Percentiles rank a stretch among this genome's conserved stretches.
These are phyloP conservation scores for Sporothrix variecibatus DNA, from an alignment of 2,329 filamentous ascomycete species.

Conservation along the genomic window DNA sequence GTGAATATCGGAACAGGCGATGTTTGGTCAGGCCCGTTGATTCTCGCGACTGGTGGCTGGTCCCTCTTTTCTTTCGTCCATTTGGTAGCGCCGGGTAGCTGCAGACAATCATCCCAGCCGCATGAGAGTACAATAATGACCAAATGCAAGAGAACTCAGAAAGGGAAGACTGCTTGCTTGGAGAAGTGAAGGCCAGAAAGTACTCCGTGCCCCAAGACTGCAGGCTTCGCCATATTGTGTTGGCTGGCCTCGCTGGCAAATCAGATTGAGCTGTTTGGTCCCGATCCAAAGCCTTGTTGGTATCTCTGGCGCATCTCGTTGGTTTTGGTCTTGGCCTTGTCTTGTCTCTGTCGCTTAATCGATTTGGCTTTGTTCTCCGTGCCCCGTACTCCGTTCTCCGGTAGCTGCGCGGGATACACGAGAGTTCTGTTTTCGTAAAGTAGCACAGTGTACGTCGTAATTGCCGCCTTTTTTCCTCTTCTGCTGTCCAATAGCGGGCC, in stretches of 20 bases:
- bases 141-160: neutral
- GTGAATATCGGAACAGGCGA: conserved; percentile 12
- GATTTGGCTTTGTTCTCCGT: neutral
- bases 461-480: conserved; percentile 3
- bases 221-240: neutral
- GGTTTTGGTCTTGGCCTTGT: neutral
- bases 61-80: neutral
- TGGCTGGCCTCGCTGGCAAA: neutral
- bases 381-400: neutral
- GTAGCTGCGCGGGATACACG: neutral
- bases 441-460: neutral
- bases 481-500: neutral
- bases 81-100: neutral
- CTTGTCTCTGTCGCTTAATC: neutral
- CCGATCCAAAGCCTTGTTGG: neutral
- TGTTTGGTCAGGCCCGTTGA: neutral
- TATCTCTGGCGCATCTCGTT: neutral
- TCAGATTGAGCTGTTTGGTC: neutral
- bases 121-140: neutral
- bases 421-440: neutral
- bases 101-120: neutral
- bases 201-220: neutral
- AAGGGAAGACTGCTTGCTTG: neutral
- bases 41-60: neutral
- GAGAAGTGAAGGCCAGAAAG: neutral